Conservation (phyloP, 805 yeast species). For the Hanseniaspora lachancei region DNA sequence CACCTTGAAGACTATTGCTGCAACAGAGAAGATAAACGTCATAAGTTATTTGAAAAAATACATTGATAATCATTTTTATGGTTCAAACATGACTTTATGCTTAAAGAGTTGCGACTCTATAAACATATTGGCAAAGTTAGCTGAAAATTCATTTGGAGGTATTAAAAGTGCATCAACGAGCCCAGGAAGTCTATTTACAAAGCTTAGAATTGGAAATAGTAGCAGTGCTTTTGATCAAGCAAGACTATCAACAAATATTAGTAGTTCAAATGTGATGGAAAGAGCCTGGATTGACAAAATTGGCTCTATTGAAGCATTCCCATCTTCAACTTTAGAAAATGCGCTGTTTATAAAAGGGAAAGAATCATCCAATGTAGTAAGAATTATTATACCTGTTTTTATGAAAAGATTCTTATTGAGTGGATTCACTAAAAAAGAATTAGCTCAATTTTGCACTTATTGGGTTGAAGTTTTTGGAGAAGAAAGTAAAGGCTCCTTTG, state of each 20-base stretch:
- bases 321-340: slow-evolving; percentile 16
- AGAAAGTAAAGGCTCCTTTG: slow-evolving; percentile 42
- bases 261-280: slow-evolving; percentile 18
- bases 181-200: not conserved
- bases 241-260: not conserved
- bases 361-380: slow-evolving; percentile 25
- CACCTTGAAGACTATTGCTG: slow-evolving; percentile 34
- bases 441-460: slow-evolving; percentile 26
- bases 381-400: slow-evolving; percentile 37
- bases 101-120: slow-evolving; percentile 56
- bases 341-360: slow-evolving; percentile 31
- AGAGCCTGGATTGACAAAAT: slow-evolving; percentile 18
- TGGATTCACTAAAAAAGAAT: slow-evolving; percentile 18
- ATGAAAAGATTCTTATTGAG: not conserved
- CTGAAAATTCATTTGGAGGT: slow-evolving; percentile 32
- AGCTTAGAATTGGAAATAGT: not conserved
- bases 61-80: slow-evolving; percentile 31
- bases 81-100: slow-evolving; percentile 43
- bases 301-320: slow-evolving; percentile 20
- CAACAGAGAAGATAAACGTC: slow-evolving; percentile 27
- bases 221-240: not conserved
- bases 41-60: slow-evolving; percentile 29
- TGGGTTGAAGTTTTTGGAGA: slow-evolving; percentile 55
- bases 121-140: slow-evolving; percentile 42
- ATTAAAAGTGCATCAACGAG: slow-evolving; percentile 18